A percentile compares a stretch with the other conserved stretches of the same genome.
Conservation (phyloP, 495 filamentous ascomycete species). For the Aspergillus coremiiformis region DNA sequence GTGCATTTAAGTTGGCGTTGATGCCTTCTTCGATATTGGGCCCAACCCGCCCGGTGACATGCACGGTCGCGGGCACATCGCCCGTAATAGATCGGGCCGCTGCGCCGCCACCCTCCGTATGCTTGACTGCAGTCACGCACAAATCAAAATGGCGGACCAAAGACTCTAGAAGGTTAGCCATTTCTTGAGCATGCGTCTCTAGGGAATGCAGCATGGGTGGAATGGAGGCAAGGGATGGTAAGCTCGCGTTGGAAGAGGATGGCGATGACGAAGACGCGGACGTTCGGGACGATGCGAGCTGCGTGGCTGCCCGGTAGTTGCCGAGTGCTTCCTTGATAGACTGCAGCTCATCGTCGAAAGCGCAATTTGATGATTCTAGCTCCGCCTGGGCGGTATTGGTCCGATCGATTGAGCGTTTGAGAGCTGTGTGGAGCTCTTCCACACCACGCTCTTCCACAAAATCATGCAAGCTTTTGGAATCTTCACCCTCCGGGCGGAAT, state of each 20-base stretch:
- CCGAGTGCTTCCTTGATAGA: conserved; percentile 54
- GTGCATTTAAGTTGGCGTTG: conserved; percentile 41
- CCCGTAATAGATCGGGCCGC: conserved; percentile 55
- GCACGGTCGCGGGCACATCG: conserved; percentile 54
- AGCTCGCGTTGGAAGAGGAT: conserved; percentile 28
- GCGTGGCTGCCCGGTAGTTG: conserved; percentile 33
- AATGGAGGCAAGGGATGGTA: conserved; percentile 46
- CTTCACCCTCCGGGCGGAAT: conserved; percentile 62
- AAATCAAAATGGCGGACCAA: conserved; percentile 91
- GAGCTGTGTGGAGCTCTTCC: conserved; percentile 53
- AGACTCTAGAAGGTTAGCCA: conserved; percentile 73
- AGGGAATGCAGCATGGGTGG: conserved; percentile 62
- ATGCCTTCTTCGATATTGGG: conserved; percentile 53
- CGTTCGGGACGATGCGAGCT: conserved; percentile 34
- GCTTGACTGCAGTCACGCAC: conserved; percentile 84
- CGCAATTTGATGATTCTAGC: conserved; percentile 37
- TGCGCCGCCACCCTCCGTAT: conserved; percentile 81
- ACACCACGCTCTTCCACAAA: conserved; percentile 83
- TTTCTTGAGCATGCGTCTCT: conserved; percentile 70
- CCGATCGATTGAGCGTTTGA: conserved; percentile 61
- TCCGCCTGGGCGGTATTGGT: conserved; percentile 50
- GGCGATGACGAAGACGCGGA: conserved; percentile 36
- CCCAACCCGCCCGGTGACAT: conserved; percentile 40
- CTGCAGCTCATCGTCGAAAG: conserved; percentile 52
- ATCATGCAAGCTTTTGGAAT: conserved; percentile 67